Conservation (phyloP, 768 basidiomycete species). For the Kwoniella bestiolae region DNA sequence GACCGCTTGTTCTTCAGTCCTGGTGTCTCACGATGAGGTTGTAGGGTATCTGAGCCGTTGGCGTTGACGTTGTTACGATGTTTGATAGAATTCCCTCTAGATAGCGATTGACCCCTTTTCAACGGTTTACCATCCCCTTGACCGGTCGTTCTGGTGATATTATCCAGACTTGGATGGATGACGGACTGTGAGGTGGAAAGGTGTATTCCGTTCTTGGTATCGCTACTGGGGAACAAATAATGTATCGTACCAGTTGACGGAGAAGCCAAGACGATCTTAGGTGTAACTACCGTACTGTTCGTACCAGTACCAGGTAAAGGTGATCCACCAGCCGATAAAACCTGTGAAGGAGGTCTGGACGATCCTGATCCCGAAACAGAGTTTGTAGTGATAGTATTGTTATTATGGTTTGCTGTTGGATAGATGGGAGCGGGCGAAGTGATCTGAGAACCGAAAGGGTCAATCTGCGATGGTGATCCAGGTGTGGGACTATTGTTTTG, state of each 20-base stretch:
- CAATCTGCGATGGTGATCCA: conserved; percentile 29
- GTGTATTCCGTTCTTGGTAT: conserved; percentile 25
- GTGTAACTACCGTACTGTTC: conserved; percentile 16
- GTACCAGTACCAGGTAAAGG: conserved; percentile 3
- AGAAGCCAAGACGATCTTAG: conserved; percentile 36
- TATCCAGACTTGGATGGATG: background rate
- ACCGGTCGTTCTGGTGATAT: background rate
- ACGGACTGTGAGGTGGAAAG: conserved; percentile 5
- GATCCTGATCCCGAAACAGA: too few species aligned
- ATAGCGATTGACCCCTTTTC: conserved; percentile 9
- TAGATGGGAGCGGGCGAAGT: conserved; percentile 29
- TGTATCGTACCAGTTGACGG: conserved; percentile 39
- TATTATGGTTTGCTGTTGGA: background rate
- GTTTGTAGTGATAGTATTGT: too few species aligned
- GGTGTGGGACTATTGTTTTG: conserved; percentile 14
- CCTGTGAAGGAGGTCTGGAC: conserved; percentile 13
- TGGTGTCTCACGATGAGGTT: conserved; percentile 12
- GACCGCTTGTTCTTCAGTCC: conserved; percentile 15
- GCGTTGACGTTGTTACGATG: background rate
- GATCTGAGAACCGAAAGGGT: conserved; percentile 35
- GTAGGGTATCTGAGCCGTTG: background rate
- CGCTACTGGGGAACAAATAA: conserved; percentile 37
- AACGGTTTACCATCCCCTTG: background rate
- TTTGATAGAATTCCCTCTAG: background rate
- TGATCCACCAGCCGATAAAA: conserved; percentile 10